Percentiles rank a stretch among this genome's conserved stretches.
Conservation (phyloP, 1,284 basidiomycete genomes). For the Cystobasidium pallidum region DNA sequence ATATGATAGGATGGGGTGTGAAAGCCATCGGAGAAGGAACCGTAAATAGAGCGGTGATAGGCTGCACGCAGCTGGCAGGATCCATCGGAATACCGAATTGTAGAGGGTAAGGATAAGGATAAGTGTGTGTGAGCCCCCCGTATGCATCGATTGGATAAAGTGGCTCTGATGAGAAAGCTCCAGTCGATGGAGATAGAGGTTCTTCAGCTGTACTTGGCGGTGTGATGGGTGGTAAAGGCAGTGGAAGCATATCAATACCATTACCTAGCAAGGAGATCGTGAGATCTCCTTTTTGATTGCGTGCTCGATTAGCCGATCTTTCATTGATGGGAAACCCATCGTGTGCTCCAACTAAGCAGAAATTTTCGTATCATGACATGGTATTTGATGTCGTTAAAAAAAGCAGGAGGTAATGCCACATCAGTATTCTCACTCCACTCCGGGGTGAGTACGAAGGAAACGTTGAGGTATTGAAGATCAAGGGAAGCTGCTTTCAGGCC, state of each 20-base stretch:
- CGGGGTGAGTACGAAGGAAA: no score
- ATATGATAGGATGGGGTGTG: background rate
- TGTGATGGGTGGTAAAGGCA: constrained; percentile 1
- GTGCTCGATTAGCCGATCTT: background rate
- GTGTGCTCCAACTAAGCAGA: constrained; percentile 11
- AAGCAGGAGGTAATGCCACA: no score
- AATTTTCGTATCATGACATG: no score
- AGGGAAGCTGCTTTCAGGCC: background rate
- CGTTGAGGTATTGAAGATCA: no score
- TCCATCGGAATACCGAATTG: background rate
- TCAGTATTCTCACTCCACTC: no score
- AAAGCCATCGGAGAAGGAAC: background rate
- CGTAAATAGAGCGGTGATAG: background rate
- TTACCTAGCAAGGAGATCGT: background rate
- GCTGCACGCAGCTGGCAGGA: background rate
- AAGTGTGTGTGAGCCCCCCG: no score
- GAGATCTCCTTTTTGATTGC: background rate
- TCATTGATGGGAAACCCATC: constrained; percentile 2
- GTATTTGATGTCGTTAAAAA: no score
- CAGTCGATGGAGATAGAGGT: background rate
- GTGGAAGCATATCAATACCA: background rate
- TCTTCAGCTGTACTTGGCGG: background rate
- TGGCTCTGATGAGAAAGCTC: background rate
- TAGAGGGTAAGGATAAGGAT: background rate
- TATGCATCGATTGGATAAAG: background rate